These are phyloP conservation scores for Barnettozyma sucrosica DNA, from an alignment of 805 yeast genomes.

Conservation along the genomic window DNA sequence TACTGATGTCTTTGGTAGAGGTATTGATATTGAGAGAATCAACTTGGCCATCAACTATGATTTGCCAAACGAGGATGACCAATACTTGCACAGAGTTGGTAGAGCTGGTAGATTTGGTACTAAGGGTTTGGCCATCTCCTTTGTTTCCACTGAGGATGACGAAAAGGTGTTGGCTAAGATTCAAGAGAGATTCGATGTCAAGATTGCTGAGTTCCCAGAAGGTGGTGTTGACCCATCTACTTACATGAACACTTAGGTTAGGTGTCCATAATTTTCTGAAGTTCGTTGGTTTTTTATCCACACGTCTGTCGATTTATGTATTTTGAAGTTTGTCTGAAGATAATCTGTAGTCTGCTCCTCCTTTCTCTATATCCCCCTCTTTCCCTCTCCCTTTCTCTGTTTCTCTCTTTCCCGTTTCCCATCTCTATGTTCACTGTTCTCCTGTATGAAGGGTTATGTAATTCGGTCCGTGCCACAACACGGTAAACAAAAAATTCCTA, in stretches of 20 bases:
- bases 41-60: constrained; percentile 97
- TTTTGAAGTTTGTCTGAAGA: background rate
- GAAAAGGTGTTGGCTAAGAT: constrained; percentile 86
- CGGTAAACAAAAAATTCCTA: background rate
- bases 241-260: constrained; percentile 86
- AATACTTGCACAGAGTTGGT: constrained; percentile 97
- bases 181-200: constrained; percentile 96
- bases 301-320: background rate
- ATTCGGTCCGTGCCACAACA: background rate
- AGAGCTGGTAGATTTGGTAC: constrained; percentile 99
- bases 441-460: too few species aligned
- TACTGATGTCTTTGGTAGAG: constrained; percentile 98
- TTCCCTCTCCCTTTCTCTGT: too few species aligned
- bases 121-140: constrained; percentile 93
- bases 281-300: background rate
- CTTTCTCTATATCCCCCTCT: background rate
- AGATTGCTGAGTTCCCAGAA: constrained; percentile 91
- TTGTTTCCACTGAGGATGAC: constrained; percentile 81
- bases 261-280: background rate
- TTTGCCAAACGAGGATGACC: constrained; percentile 94
- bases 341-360: too few species aligned
- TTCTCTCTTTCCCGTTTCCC: too few species aligned
- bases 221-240: constrained; percentile 98
- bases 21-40: constrained; percentile 98
- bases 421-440: too few species aligned